Base-by-base conservation (phyloP, 768 basidiomycete species). In the Pulveroboletus sp. region DNA sequence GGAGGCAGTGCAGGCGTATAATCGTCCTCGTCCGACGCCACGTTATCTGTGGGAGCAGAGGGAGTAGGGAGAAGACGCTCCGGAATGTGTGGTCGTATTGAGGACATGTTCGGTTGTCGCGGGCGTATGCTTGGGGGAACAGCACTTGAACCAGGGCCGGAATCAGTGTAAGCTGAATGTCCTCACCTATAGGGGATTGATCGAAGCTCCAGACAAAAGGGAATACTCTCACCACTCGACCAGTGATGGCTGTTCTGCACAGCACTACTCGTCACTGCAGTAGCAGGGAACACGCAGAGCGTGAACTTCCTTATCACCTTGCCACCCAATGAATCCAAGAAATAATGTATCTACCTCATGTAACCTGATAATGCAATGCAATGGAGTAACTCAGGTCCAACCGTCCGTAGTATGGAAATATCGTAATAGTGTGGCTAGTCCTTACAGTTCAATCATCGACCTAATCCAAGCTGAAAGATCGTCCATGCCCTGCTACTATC, bases 1-100 rank as follows among this genome's bases (percentile, higher is more conserved):
- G 89, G 89, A 5, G 88, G 90, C 6, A 92, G 77, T 3, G 79
- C 77, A 0, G 89, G 92, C 3, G 74, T 76, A 60, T 84, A 87
- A 57, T 82, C 83, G 55, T 88, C 88, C 15, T 78, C 78, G 6
- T 79, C 78, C 10, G 61, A 64, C 24, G 60, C 61, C n/a, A 65
- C 69, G 11, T 65, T 64, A 5, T 59, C 51, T 17, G 57, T 40
- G 14, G 51, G 49, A 21, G 54, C 39, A 37, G 54, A 38, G 17
- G 49, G 37, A 3, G 38, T 53, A 27, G 62, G 52, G 27, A 69
- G 66, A 21, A 80, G 70, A 56, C 79, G 79, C 18, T 72, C 57
- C 14, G 83, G 83, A 32, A 84, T 70, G 39, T 75, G 69, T 31
- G 83, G 83, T 14, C 83, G 82, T 57, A 83, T 78, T 31, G 71